Evolutionary conservation across 225 moss, liverwort and hornwort genomes (phyloP), one percentile per base, ranked within the genome.

Genomic region (Ulota crispa): DNA sequence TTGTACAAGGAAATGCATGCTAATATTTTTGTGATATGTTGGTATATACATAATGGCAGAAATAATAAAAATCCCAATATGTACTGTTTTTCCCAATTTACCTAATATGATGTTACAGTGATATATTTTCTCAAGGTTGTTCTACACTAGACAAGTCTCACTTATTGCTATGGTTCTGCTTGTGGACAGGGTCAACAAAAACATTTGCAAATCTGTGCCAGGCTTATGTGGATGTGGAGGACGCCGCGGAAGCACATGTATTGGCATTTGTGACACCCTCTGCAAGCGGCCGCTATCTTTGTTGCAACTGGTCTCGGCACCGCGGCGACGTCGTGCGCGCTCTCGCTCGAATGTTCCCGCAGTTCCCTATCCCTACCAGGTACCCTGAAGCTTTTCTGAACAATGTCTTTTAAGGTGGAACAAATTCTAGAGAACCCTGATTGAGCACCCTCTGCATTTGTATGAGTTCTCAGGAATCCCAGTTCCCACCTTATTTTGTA

Each of bases 161-260:
- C 2, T 43, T 32, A 34, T 34, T 50, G 50, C 50, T 18, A 16
- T 50, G 18, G 1, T 50, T 61, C 19, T 34, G 5, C 53, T 15
- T 5, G 4, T 41, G 2, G 73, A 1, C 24, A 87, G 87, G 85
- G n/a, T 81, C 85, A 12, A 50, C 85, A n/a, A 47, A 67, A 73
- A 85, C 82, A 8, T 88, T 68, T 9, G 71, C 75, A 64, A 89
- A 89, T 74, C 77, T 80, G 11, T 85, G 83, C 36, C 89, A 89
- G 72, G 89, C 84, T 36, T 92, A 89, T 13, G 82, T 89, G 9
- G 80, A 92, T 23, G 86, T 92, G 45, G 80, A 89, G 57, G 87
- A 89, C 24, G 87, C 43, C 41, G 91, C 89, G 3, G 80, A 81
- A 78, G 91, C 91, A 3, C 89, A 92, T 56, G 37, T 92, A 61